phyloP scores from a whole-genome alignment of 2,329 filamentous ascomycete genomes.

The Phoma sp. region DNA sequence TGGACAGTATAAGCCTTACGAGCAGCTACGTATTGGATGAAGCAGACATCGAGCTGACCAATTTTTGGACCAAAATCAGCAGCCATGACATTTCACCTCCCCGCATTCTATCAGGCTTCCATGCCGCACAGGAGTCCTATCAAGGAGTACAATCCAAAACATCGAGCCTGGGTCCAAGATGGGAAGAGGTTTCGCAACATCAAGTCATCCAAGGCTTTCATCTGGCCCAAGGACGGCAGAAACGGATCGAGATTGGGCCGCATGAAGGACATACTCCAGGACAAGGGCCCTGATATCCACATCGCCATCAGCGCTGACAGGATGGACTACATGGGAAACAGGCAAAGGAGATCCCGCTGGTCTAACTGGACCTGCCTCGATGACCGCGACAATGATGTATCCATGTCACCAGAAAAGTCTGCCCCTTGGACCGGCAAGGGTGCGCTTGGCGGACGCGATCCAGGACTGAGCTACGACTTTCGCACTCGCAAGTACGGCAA shows the following conservation, averaged over 20 bases:
- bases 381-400: constrained; percentile 21
- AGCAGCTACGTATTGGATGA: neutral
- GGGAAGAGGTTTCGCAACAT: constrained; percentile 27
- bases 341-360: constrained; percentile 50
- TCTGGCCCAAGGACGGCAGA: constrained; percentile 56
- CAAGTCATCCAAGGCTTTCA: constrained; percentile 50
- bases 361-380: constrained; percentile 41
- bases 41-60: neutral
- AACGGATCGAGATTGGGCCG: constrained; percentile 47
- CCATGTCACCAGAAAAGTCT: constrained; percentile 22
- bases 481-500: constrained; percentile 41
- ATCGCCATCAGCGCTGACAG: constrained; percentile 50
- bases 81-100: constrained; percentile 1
- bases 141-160: constrained; percentile 31
- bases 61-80: neutral
- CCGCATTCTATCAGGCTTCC: constrained; percentile 5
- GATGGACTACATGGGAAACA: constrained; percentile 47
- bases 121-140: constrained; percentile 23
- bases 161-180: constrained; percentile 37
- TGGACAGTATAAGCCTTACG: neutral
- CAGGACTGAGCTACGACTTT: constrained; percentile 46
- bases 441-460: constrained; percentile 24
- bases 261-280: constrained; percentile 52
- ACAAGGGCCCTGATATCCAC: constrained; percentile 56
- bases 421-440: constrained; percentile 26